Evolutionary conservation across 1,284 basidiomycete genomes (phyloP), one percentile per base, ranked within the genome.

Genomic region (Cronartium quercuum): DNA sequence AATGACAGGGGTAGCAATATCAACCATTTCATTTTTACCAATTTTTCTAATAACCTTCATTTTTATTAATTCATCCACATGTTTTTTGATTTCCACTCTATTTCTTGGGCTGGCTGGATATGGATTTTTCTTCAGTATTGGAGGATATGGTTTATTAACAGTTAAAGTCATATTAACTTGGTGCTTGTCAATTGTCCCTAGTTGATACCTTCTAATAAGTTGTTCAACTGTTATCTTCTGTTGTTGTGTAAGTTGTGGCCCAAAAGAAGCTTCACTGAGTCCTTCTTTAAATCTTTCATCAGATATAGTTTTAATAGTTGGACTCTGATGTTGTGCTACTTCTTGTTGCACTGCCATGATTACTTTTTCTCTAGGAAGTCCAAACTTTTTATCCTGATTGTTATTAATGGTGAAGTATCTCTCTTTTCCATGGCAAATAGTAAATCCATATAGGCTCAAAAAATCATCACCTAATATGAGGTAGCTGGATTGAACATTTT

Each of bases 91-190:
- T 18, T 40, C 41, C 18, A 34, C 66, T 57, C 66, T 55, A 4
- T 29, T 44, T 18, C 47, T 44, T 5, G 66, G 66, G 24, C 66
- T 67, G 6, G 41, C 42, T 51, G 44, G 66, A 37, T 55, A 67
- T 2, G 66, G 29, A 3, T 40, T 6, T 67, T 35, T 67, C 18
- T 44, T 67, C 2, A 55, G 29, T 3, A 57, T 6, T 35, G 44
- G 66, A 6, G 66, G 44, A 57, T 57, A 67, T 4, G 41, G 21
- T 64, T 64, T 63, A 9, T 63, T 9, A 29, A 63, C 24, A 9
- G 15, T 29, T 9, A 58, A 21, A 9, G 12, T 58, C 24, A 58
- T 18, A 7, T 58, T 29, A 10, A 29, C 10, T 21, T 58, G 24
- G 9, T 18, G 15, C 7, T 21, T 21, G 24, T 12, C 24, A n/a